Base-by-base conservation (phyloP, 1,139 yeast species). In the Arxiozyma heterogenica region DNA sequence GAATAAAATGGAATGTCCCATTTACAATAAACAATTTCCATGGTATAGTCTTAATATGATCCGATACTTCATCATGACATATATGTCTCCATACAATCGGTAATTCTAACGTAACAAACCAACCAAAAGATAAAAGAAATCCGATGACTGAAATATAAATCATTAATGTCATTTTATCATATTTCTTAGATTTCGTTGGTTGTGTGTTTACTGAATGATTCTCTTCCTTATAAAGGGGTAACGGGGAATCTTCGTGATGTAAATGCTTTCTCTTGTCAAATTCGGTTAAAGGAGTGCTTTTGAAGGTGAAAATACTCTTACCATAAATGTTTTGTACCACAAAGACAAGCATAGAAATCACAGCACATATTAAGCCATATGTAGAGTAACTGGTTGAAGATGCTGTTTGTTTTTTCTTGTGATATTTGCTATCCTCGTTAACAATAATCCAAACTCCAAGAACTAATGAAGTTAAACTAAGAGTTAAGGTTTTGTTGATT, bases 241-340 rank as follows among this genome's bases (percentile, higher is more conserved):
- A 50, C 38, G 62, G 63, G 3, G 61, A 56, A 12, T 54, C 59
- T 49, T 59, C 63, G 51, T 50, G 56, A n/a, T 55, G 53, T 46
- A 30, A 21, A 34, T 39, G 42, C 15, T 47, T 38, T 45, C 51
- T 51, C 11, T 41, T 23, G 51, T 44, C n/a, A 25, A 22, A 23
- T 27, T 41, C 20, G n/a, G 49, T 30, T 41, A 41, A 21, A 5
- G 57, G 46, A 18, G 59, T 62, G 21, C 64, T 60, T 51, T 73
- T 71, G 49, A 71, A 79, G 1, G 97, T 89, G 58, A 93, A 77
- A 54, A 91, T 82, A 57, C 81, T 84, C 70, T 93, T 93, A 53
- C 96, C 94, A 72, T 88, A 91, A 60, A 93, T 89, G 70, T 93
- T 93, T 67, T 93, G 98, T 17, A 86, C 79, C 12, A 91, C 98